Conservation (phyloP, 2,329 filamentous ascomycete genomes). For the Leptosphaerulina australis region DNA sequence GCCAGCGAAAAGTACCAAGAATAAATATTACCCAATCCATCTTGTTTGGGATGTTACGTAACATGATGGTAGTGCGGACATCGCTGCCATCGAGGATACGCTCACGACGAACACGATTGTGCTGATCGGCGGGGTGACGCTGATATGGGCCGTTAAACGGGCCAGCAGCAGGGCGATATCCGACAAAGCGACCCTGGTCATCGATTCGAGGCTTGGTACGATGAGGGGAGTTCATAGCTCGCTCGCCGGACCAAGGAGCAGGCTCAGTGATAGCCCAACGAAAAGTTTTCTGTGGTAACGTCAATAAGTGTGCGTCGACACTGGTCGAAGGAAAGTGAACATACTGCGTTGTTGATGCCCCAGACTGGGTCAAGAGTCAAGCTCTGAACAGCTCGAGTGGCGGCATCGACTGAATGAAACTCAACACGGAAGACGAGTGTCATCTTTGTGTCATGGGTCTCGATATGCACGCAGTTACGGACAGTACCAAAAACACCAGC, state of each 20-base stretch:
- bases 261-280: conserved; percentile 26
- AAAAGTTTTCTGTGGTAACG: conserved; percentile 28
- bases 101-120: conserved; percentile 49
- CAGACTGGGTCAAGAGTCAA: conserved; percentile 18
- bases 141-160: conserved; percentile 5
- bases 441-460: conserved; percentile 24
- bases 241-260: conserved; percentile 29
- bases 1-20: not conserved
- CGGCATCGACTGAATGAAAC: conserved; percentile 38
- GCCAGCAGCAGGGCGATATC: conserved; percentile 19
- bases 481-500: conserved; percentile 27
- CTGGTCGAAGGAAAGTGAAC: conserved; percentile 2
- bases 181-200: conserved; percentile 30
- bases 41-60: conserved; percentile 93
- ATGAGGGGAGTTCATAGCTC: conserved; percentile 27
- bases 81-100: conserved; percentile 53
- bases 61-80: conserved; percentile 73
- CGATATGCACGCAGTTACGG: conserved; percentile 28
- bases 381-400: conserved; percentile 34
- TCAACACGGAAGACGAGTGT: conserved; percentile 39
- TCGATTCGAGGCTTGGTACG: conserved; percentile 31
- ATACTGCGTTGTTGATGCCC: conserved; percentile 25
- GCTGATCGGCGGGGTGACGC: conserved; percentile 36
- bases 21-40: conserved; percentile 64
- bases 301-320: conserved; percentile 23